Evolutionary conservation across 192 early-diverging fungal species (phyloP).

Genomic region (Dissophora globulifera): DNA sequence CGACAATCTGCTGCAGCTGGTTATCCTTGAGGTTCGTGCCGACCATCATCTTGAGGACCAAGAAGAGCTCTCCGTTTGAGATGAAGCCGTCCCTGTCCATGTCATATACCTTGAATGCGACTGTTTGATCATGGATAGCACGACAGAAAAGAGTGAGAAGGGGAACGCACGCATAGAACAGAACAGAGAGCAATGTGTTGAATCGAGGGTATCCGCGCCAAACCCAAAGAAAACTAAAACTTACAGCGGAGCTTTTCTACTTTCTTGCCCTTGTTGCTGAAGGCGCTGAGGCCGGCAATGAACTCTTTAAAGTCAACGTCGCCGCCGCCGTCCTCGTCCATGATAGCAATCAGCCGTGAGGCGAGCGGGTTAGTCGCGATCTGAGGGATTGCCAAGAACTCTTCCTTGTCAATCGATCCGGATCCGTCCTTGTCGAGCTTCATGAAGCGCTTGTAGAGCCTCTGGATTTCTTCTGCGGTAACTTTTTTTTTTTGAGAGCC

Average conservation of each 20-base stretch:
- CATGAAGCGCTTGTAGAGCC: slow-evolving; percentile 98
- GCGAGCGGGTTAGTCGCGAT: slow-evolving; percentile 98
- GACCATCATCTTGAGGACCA: slow-evolving; percentile 99
- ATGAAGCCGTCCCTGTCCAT: slow-evolving; percentile 99
- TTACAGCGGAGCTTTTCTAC: slow-evolving; percentile 94
- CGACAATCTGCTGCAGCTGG: slow-evolving; percentile 99
- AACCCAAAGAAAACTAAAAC: too few relatives aligned
- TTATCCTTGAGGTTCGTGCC: slow-evolving; percentile 95
- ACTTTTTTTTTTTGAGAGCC: too few relatives aligned
- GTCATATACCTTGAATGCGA: slow-evolving; percentile 99
- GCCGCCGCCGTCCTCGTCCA: slow-evolving; percentile 97
- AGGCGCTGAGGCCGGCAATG: slow-evolving; percentile 92
- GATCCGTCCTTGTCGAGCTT: slow-evolving; percentile 97
- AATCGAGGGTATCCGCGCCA: too few relatives aligned
- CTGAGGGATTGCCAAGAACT: slow-evolving; percentile 96
- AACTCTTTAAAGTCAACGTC: slow-evolving; percentile 99
- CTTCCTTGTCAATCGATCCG: slow-evolving; percentile 97
- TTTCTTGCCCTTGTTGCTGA: slow-evolving; percentile 94
- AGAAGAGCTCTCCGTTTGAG: slow-evolving; percentile 98
- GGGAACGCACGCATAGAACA: slow-evolving; percentile 13
- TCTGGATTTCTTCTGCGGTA: slow-evolving; percentile 93
- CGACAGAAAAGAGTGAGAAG: neutral
- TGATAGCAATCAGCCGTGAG: slow-evolving; percentile 93
- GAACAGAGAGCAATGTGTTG: slow-evolving; percentile 4
- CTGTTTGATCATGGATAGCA: slow-evolving; percentile 52